Conservation (phyloP, 2,329 filamentous ascomycete species). For the Lachnum nothofagi region DNA sequence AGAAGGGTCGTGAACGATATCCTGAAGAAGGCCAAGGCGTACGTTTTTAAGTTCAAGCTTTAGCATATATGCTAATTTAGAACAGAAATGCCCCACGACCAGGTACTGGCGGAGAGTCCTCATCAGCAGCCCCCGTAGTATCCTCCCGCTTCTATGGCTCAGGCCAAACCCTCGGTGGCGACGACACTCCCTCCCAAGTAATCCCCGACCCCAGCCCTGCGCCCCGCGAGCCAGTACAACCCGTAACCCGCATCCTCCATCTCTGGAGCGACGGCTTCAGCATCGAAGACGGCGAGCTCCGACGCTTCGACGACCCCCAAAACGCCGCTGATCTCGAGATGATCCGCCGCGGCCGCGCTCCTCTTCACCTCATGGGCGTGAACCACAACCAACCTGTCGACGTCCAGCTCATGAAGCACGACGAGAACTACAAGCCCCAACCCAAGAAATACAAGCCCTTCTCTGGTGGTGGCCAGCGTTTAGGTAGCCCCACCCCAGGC, state of each 20-base stretch:
- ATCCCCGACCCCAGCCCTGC: slow-evolving; percentile 57
- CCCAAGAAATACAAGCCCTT: slow-evolving; percentile 77
- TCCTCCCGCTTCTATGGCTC: slow-evolving; percentile 59
- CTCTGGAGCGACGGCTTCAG: slow-evolving; percentile 83
- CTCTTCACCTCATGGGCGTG: slow-evolving; percentile 73
- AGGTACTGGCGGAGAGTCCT: slow-evolving; percentile 40
- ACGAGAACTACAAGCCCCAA: slow-evolving; percentile 66
- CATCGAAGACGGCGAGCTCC: slow-evolving; percentile 73
- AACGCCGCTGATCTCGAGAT: slow-evolving; percentile 68
- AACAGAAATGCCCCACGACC: slow-evolving; percentile 56
- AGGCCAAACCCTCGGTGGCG: slow-evolving; percentile 73
- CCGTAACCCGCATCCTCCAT: slow-evolving; percentile 65
- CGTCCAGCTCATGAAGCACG: slow-evolving; percentile 67
- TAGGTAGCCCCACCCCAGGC: slow-evolving; percentile 73
- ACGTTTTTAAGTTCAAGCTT: slow-evolving; percentile 14
- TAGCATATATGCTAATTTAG: slow-evolving; percentile 8
- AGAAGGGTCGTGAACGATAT: slow-evolving; percentile 58
- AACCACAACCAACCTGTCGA: slow-evolving; percentile 70
- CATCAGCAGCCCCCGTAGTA: slow-evolving; percentile 41
- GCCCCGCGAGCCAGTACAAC: slow-evolving; percentile 26
- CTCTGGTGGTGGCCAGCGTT: slow-evolving; percentile 62
- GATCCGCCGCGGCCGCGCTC: slow-evolving; percentile 72
- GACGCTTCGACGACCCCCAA: slow-evolving; percentile 71
- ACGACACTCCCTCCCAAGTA: slow-evolving; percentile 64
- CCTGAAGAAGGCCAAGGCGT: slow-evolving; percentile 59